A percentile compares a stretch with the other conserved stretches of the same genome.
Evolutionary conservation across 768 basidiomycete genomes (phyloP).

Genomic region (Tricholoma matsutake): DNA sequence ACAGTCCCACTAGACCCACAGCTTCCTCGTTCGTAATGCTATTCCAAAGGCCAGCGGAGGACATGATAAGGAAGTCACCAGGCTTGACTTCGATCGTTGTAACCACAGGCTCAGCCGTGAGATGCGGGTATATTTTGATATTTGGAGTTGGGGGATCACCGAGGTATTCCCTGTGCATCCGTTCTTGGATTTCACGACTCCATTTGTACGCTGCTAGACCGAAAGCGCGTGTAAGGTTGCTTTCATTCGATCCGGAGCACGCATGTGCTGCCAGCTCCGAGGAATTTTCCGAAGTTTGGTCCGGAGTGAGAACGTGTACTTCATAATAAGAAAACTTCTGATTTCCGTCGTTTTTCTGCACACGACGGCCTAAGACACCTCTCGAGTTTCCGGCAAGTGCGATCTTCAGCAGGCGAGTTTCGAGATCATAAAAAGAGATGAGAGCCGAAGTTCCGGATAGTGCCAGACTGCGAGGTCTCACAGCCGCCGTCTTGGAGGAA

Average conservation of each 20-base stretch:
- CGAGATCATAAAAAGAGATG: constrained; percentile 34
- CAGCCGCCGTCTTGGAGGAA: constrained; percentile 17
- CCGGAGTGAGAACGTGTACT: constrained; percentile 36
- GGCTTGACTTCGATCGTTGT: constrained; percentile 39
- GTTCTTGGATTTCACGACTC: constrained; percentile 34
- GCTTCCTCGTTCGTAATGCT: constrained; percentile 52
- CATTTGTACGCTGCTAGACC: constrained; percentile 45
- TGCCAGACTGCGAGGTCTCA: constrained; percentile 27
- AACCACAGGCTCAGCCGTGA: constrained; percentile 51
- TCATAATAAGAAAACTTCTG: constrained; percentile 25
- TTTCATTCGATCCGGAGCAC: constrained; percentile 14
- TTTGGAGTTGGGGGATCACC: constrained; percentile 26
- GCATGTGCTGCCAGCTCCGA: constrained; percentile 21
- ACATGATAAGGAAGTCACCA: constrained; percentile 54
- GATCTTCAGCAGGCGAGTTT: constrained; percentile 31
- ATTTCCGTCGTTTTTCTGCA: constrained; percentile 19
- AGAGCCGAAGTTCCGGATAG: constrained; percentile 33
- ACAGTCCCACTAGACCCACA: constrained; percentile 49
- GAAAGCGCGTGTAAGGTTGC: constrained; percentile 41
- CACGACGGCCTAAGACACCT: constrained; percentile 37
- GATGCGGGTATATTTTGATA: constrained; percentile 43
- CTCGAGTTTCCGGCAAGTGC: constrained; percentile 41
- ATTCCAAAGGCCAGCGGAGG: constrained; percentile 52
- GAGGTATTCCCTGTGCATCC: constrained; percentile 33
- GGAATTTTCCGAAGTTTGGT: constrained; percentile 34